Percentiles rank a stretch among this genome's conserved stretches.
These are phyloP conservation scores for Polymyxa betae DNA, from an alignment of 208 protist genomes.

Conservation along the genomic window DNA sequence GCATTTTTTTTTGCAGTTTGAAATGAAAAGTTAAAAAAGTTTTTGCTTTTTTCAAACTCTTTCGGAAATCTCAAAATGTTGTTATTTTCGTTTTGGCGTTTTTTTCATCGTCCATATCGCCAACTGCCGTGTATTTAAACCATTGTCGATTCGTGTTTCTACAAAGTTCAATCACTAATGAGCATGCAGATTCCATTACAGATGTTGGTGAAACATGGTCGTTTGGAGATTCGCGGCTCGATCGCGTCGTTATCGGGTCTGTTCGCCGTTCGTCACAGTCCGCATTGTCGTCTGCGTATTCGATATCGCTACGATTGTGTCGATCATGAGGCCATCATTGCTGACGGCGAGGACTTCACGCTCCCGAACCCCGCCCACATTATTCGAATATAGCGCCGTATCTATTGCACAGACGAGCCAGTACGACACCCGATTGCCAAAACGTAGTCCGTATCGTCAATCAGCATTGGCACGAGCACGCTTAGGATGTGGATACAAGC, in stretches of 20 bases:
- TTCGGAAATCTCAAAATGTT: no score
- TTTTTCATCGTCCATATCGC: no score
- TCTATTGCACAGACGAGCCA: no score
- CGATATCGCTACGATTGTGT: conserved; percentile 24
- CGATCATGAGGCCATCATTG: background rate
- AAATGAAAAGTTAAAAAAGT: background rate
- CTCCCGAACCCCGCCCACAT: conserved; percentile 6
- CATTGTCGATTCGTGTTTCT: background rate
- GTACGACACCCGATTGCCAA: no score
- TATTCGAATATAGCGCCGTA: no score
- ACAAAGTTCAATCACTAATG: background rate
- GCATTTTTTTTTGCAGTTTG: background rate
- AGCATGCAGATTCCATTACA: background rate
- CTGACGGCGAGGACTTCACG: background rate
- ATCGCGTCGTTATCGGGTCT: background rate
- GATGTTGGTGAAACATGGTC: background rate
- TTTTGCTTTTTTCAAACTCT: no score
- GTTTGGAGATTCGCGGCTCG: background rate
- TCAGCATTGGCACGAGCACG: no score
- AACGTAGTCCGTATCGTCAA: no score
- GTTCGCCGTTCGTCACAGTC: background rate
- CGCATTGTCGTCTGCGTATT: background rate
- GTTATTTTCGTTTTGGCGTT: no score
- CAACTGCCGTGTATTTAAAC: no score
- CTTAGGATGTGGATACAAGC: no score